Percentiles rank a stretch among this genome's conserved stretches.
Conservation (phyloP, 2,329 filamentous ascomycete genomes). For the Colletotrichum orbiculare region DNA sequence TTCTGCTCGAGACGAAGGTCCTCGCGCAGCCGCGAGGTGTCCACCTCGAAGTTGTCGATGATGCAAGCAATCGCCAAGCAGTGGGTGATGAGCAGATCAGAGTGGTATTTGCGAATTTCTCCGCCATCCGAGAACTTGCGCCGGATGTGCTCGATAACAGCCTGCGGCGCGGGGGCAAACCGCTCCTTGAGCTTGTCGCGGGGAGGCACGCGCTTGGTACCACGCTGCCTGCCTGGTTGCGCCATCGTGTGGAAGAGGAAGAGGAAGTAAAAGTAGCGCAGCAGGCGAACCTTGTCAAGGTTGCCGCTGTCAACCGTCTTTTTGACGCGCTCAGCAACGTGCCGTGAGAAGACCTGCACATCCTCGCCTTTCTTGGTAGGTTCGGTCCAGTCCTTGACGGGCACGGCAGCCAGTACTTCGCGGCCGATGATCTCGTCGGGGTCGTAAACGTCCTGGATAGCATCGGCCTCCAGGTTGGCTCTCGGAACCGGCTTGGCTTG, state of each 20-base stretch:
- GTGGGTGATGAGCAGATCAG: conserved; percentile 78
- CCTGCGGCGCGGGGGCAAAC: conserved; percentile 67
- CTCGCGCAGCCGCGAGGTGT: conserved; percentile 75
- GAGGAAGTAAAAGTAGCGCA: conserved; percentile 70
- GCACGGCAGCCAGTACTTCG: conserved; percentile 74
- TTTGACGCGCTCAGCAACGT: conserved; percentile 72
- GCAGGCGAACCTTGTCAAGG: conserved; percentile 65
- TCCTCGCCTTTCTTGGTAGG: conserved; percentile 67
- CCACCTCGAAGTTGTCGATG: conserved; percentile 78
- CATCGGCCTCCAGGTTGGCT: conserved; percentile 73
- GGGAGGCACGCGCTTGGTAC: conserved; percentile 64
- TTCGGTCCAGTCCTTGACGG: conserved; percentile 80
- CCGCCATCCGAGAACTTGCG: conserved; percentile 75
- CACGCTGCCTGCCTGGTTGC: conserved; percentile 58
- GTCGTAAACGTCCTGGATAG: conserved; percentile 79
- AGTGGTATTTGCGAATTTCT: conserved; percentile 76
- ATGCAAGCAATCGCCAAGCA: conserved; percentile 77
- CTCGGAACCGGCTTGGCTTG: conserved; percentile 78
- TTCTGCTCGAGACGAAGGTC: conserved; percentile 79
- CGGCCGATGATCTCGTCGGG: conserved; percentile 73
- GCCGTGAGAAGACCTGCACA: conserved; percentile 69
- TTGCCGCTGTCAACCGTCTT: conserved; percentile 54
- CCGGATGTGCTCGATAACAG: conserved; percentile 73
- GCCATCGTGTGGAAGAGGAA: conserved; percentile 63
- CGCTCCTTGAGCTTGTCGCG: conserved; percentile 70